Evolutionary conservation across 148 eudicot genomes (phyloP).

Genomic region (Polygonum aviculare): DNA sequence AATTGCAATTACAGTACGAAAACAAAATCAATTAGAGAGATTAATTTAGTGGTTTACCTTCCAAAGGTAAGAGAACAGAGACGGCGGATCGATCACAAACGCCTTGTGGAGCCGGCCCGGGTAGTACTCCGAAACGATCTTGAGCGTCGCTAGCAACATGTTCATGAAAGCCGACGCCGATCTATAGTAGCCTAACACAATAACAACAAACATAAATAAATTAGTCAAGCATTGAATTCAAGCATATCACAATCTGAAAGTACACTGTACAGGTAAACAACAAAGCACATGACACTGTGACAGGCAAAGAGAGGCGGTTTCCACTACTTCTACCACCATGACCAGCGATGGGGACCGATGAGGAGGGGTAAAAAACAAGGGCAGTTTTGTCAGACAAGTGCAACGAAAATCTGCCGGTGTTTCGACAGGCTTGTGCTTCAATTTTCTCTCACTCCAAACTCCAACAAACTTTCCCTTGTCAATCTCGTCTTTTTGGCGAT

Average conservation of each 20-base stretch:
- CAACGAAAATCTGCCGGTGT: neutral
- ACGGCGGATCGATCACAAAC: conserved; percentile 87
- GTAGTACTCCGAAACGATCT: conserved; percentile 72
- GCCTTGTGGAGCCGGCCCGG: conserved; percentile 80
- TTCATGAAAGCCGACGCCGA: conserved; percentile 91
- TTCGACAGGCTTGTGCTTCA: neutral
- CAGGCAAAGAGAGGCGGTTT: neutral
- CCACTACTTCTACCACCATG: neutral
- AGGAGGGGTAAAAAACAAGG: neutral
- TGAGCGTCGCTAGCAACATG: conserved; percentile 61
- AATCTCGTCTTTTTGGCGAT: neutral
- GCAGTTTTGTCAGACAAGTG: conserved; percentile 3
- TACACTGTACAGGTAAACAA: neutral
- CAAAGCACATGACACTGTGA: neutral
- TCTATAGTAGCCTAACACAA: conserved; percentile 77
- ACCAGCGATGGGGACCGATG: conserved; percentile 5
- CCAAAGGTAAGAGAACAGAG: conserved; percentile 86
- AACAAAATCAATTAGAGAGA: too few species aligned
- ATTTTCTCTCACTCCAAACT: neutral
- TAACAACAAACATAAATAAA: neutral
- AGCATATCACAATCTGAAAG: neutral
- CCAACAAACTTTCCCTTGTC: neutral
- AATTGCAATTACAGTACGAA: neutral
- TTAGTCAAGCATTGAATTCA: neutral
- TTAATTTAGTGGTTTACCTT: conserved; percentile 40